Base-by-base conservation (phyloP, 345 rosid genomes). In the Cardamine chenopodiifolia region DNA sequence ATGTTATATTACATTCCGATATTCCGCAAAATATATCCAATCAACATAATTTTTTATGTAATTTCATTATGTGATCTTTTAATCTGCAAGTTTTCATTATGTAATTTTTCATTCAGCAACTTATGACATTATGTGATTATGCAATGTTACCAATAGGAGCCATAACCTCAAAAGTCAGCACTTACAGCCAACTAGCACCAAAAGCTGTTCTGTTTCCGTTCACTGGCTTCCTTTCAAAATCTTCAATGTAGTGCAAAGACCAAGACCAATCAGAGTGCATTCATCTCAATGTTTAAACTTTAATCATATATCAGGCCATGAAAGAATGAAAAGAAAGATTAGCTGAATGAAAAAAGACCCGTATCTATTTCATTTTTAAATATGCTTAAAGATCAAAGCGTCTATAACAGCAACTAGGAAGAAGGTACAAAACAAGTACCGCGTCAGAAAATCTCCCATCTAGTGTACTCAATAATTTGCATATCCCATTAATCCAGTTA, bases 131-230 rank as follows among this genome's bases (percentile, higher is more conserved):
- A n/a, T n/a, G n/a, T n/a, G n/a, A n/a, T n/a, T n/a, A n/a, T n/a
- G n/a, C n/a, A n/a, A n/a, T n/a, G n/a, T n/a, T n/a, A n/a, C n/a
- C n/a, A n/a, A n/a, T n/a, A n/a, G n/a, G n/a, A n/a, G n/a, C n/a
- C n/a, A n/a, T n/a, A n/a, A n/a, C n/a, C n/a, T 55, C 39, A 32
- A 73, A 49, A 47, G 72, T 57, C 50, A 57, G 78, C 66, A 66
- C 52, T 66, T 48, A 56, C 37, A 47, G 42, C 42, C 32, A 66
- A 74, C 60, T 57, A 57, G 59, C 72, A 45, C 53, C 58, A 47
- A 66, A 47, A 56, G n/a, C 5, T 66, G 44, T 57, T 66, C 53
- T 35, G 7, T 48, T 48, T 26, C 66, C 44, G 48, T 58, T 65
- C 63, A 56, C 50, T 59, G 45, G 45, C 73, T 58, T 66, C 53